phyloP scores from a whole-genome alignment of 2,329 filamentous ascomycete genomes.

The Keithomyces neogunnii region DNA sequence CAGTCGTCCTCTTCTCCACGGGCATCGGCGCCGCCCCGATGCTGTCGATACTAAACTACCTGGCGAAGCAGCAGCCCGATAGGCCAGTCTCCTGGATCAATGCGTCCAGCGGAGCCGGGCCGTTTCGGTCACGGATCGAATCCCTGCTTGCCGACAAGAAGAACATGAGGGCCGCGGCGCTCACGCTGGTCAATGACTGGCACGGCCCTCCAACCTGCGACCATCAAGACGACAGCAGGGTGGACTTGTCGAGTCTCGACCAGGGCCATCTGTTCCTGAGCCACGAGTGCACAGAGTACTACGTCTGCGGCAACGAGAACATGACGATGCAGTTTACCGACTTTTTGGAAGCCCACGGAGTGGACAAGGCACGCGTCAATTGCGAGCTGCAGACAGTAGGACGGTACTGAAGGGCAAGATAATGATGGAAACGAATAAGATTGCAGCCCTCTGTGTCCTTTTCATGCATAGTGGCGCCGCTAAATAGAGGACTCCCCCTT shows the following conservation, averaged over 20 bases:
- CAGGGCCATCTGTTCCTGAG: slow-evolving; percentile 35
- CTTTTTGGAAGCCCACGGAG: slow-evolving; percentile 31
- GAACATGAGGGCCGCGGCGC: slow-evolving; percentile 33
- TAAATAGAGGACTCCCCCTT: too few species aligned
- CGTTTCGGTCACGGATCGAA: slow-evolving; percentile 46
- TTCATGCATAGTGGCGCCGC: too few species aligned
- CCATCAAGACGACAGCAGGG: slow-evolving; percentile 33
- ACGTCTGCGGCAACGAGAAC: slow-evolving; percentile 44
- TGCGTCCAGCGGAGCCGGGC: slow-evolving; percentile 41
- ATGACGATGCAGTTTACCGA: slow-evolving; percentile 44
- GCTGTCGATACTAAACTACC: slow-evolving; percentile 50
- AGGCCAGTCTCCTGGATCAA: slow-evolving; percentile 52
- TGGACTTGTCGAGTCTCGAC: slow-evolving; percentile 38
- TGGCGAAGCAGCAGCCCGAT: slow-evolving; percentile 33
- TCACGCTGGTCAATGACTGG: slow-evolving; percentile 37
- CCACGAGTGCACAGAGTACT: slow-evolving; percentile 41
- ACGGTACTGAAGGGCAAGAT: slow-evolving; percentile 15
- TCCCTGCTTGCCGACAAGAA: slow-evolving; percentile 30
- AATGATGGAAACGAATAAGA: not conserved
- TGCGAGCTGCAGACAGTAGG: slow-evolving; percentile 35
- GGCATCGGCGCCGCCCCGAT: slow-evolving; percentile 54
- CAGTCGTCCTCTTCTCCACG: slow-evolving; percentile 53
- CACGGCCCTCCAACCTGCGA: slow-evolving; percentile 34
- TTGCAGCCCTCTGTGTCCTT: too few species aligned
- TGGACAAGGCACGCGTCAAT: slow-evolving; percentile 30